These are phyloP conservation scores for Ogataea degrootiae DNA, from an alignment of 805 yeast species.

Conservation along the genomic window DNA sequence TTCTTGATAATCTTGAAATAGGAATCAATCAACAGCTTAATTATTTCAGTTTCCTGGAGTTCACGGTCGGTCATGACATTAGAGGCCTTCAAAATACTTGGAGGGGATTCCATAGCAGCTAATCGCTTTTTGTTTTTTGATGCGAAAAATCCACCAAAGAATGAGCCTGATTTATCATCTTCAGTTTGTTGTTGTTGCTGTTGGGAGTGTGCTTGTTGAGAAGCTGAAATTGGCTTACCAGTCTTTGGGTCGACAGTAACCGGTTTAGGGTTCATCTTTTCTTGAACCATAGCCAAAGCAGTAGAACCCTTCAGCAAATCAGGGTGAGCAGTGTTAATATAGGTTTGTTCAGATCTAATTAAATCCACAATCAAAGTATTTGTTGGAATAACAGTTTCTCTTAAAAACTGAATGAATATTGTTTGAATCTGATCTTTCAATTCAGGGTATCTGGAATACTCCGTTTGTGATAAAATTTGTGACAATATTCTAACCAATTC, in stretches of 20 bases:
- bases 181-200: conserved; percentile 27
- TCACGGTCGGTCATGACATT: conserved; percentile 94
- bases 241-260: conserved; percentile 83
- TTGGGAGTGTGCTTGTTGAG: conserved; percentile 23
- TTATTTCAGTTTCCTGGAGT: conserved; percentile 94
- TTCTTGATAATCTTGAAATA: conserved; percentile 91
- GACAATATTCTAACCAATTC: conserved; percentile 88
- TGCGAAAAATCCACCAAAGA: conserved; percentile 93
- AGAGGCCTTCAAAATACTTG: conserved; percentile 87
- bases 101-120: conserved; percentile 97
- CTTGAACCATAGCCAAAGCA: conserved; percentile 91
- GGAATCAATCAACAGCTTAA: conserved; percentile 83
- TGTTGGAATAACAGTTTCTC: conserved; percentile 79
- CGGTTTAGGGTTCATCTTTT: conserved; percentile 76
- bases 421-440: conserved; percentile 83
- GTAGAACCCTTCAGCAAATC: conserved; percentile 92
- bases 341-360: conserved; percentile 82
- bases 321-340: conserved; percentile 97
- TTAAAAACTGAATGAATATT: conserved; percentile 72
- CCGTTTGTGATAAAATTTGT: conserved; percentile 76
- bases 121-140: conserved; percentile 89
- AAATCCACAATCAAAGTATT: conserved; percentile 80
- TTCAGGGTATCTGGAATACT: conserved; percentile 84
- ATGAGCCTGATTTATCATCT: conserved; percentile 63
- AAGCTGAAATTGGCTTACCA: conserved; percentile 65